Base-by-base conservation (phyloP, 176 grass and related monocot species). In the Bolboschoenus planiculmis region DNA sequence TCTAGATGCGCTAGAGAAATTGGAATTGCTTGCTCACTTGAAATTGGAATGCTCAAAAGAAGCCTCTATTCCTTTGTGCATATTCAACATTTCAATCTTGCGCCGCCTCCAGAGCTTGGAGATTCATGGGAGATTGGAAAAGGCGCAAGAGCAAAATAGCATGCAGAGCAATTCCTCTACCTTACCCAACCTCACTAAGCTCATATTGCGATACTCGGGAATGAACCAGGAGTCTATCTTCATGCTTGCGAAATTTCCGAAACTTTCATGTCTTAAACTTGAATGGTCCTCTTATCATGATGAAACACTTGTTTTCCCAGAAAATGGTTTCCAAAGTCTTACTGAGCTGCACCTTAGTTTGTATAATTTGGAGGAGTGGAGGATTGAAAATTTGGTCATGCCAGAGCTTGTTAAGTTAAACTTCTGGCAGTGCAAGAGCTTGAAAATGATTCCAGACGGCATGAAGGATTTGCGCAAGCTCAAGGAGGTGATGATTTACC, bases 211-310 rank as follows among this genome's bases (percentile, higher is more conserved):
- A 26, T 0, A 15, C 0, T 85, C 87, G 6, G 16, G 0, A 39
- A 65, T 85, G 2, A 14, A 63, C 44, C 78, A 89, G 7, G 29
- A 26, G 20, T 85, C 81, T 29, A 81, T 89, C 9, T 9, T 65
- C 43, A 89, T 23, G 87, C 70, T 89, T 65, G 87, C 78, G 4
- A 42, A 89, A 73, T 51, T 89, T 3, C 87, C 78, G 9, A 85
- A 78, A n/a, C 78, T 89, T 18, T 64, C 30, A 51, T 57, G 13
- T 27, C 78, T 89, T 1, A 72, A 75, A 10, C 74, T 85, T 14
- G 37, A 36, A 0, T 8, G 40, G 1, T 15, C 58, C 9, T 89
- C 87, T 30, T 89, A 85, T 27, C 0, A 0, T 24, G 87, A 23
- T 20, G 6, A 34, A 2, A 34, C 23, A 0, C 83, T 89, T 26